Evolutionary conservation across 352 stramenopile species (phyloP), one percentile per base, ranked within the genome.

Genomic region (Phytopythium montanum): DNA sequence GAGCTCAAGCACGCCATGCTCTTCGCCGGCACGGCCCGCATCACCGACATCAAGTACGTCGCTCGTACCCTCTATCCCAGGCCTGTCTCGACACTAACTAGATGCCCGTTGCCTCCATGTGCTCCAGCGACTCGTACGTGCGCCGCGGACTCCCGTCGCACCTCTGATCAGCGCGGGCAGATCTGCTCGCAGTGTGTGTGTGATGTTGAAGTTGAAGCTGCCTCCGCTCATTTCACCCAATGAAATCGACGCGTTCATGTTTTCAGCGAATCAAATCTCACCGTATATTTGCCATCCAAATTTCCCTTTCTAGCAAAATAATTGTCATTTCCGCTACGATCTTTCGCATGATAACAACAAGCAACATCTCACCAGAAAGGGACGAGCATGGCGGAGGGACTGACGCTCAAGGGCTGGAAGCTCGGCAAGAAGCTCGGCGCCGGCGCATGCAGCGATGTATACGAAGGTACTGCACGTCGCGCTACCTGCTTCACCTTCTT

Each of bases 1-100:
- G 95, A 98, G 67, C 72, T 97, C 41, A 93, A 97, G 68, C 91
- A 96, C 50, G 85, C 90, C 4, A 98, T 98, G 95, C 68, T 92
- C 2, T 93, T 95, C 61, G 69, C 82, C 0, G 85, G 82, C 34
- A 93, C 83, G 16, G 66, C 71, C 38, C 66, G 59, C 19, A 65
- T 95, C n/a, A 62, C 69, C n/a, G 81, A 92, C 52, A 93, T 95
- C 61, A 69, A 63, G 85, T 94, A 68, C 54, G 70, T 70, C 14
- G 18, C n/a, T 39, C 49, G 19, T 9, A 28, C 21, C 16, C 12
- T 42, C 21, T 19, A 1, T 21, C 44, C 9, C 44, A 19, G 2
- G 3, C 8, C 19, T 16, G 3, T 29, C 2, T 42, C 12, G 28
- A 25, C 26, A 25, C 23, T 33, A 13, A 50, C 44, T 3, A 19